Base-by-base conservation (phyloP, 1,284 basidiomycete genomes). In the Trichosporon sp. region DNA sequence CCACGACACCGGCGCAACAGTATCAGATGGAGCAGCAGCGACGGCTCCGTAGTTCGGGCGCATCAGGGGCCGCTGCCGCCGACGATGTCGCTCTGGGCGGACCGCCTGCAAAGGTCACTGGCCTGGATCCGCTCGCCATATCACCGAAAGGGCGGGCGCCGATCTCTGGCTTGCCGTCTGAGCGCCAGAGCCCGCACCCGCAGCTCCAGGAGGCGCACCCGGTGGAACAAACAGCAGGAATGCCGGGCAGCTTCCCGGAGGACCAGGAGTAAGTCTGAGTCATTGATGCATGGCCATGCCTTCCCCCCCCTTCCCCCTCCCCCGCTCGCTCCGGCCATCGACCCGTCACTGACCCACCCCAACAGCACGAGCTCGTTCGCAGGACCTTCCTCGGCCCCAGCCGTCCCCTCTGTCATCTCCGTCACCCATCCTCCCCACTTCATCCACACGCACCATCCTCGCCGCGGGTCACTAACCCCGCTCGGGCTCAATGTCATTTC, bases 381-480 rank as follows among this genome's bases (percentile, higher is more conserved):
- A 7, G 66, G 66, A n/a, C 75, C 77, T 13, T 76, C 75, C 4
- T 80, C 78, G 5, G 78, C 78, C 9, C 78, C 78, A 1, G 69
- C 78, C 0, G 71, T 72, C 13, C 76, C 78, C 0, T 75, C 74
- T 7, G 76, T 75, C 49, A 70, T 73, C 10, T 68, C 76, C 27
- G 67, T 76, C 49, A 74, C 77, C 2, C 78, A 80, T 67, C 79
- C 79, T 9, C 73, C 79, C 2, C 69, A 70, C 57, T 81, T 75
- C 67, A 81, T 81, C 40, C 79, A 81, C 65, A 81, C 79, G 16
- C 78, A 81, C 62, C 78, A 79, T 59, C 79, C 79, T 3, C 73
- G 78, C 29, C 72, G 79, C 7, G 75, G 73, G 1, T 79, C 78
- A 9, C 71, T 78, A 63, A 79, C 76, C 3, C 79, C 79, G 2